Evolutionary conservation across 805 yeast genomes (phyloP).

Genomic region (Candida dajiaensis): DNA sequence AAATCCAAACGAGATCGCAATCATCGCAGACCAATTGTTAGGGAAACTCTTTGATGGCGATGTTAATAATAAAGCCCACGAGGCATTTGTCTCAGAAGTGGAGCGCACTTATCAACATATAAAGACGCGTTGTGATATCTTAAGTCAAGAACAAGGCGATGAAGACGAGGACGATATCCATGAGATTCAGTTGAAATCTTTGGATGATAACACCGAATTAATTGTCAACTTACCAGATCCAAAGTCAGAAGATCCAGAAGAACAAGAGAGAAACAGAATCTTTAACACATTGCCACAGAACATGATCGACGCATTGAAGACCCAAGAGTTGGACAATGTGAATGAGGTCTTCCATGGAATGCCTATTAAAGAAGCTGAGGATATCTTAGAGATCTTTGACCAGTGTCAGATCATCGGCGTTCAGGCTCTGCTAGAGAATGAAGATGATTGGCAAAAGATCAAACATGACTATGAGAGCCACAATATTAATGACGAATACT

Average conservation of each 20-base stretch:
- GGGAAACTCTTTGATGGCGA: constrained; percentile 41
- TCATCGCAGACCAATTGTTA: constrained; percentile 63
- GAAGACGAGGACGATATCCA: constrained; percentile 46
- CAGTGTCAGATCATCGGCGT: constrained; percentile 81
- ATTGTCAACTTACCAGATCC: constrained; percentile 63
- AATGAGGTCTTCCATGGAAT: constrained; percentile 74
- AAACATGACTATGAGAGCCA: constrained; percentile 35
- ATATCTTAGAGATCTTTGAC: constrained; percentile 64
- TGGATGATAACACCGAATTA: constrained; percentile 78
- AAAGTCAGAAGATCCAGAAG: constrained; percentile 39
- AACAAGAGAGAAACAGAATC: constrained; percentile 38
- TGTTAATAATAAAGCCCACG: constrained; percentile 50
- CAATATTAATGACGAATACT: neutral
- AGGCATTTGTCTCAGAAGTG: constrained; percentile 70
- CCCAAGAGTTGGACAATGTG: constrained; percentile 68
- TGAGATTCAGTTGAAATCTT: constrained; percentile 79
- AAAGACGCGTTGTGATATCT: constrained; percentile 61
- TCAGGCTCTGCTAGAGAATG: constrained; percentile 69
- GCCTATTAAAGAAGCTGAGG: constrained; percentile 76
- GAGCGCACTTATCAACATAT: constrained; percentile 72
- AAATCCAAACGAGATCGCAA: constrained; percentile 27
- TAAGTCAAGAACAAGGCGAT: constrained; percentile 44
- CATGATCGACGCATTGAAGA: constrained; percentile 72
- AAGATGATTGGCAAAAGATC: constrained; percentile 56
- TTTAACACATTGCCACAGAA: constrained; percentile 52